A percentile compares a stretch with the other conserved stretches of the same genome.
Evolutionary conservation across 169 alveolate species (phyloP).

Genomic region (Cryptosporidium sp.): DNA sequence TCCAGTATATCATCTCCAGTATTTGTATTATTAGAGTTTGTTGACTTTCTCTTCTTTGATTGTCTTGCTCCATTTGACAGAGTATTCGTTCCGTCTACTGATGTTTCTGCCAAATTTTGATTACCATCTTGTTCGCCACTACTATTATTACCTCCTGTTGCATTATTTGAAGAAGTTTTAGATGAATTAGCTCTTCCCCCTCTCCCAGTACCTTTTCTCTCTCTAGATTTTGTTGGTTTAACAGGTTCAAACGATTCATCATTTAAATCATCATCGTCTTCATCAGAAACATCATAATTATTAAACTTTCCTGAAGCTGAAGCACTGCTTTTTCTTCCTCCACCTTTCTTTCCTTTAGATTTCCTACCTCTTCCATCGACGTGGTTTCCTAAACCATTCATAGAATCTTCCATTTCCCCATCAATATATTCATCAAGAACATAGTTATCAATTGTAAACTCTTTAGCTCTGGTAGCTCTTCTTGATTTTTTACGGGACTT

Average conservation of each 20-base stretch:
- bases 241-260: constrained; percentile 70
- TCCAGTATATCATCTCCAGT: constrained; percentile 14
- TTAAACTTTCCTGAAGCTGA: neutral
- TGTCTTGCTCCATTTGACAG: neutral
- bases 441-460: constrained; percentile 47
- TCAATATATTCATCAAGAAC: constrained; percentile 46
- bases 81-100: neutral
- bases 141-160: neutral
- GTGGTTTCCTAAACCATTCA: neutral
- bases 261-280: constrained; percentile 60
- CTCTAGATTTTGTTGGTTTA: constrained; percentile 1
- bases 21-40: constrained; percentile 6
- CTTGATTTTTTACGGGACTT: constrained; percentile 62
- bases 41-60: constrained; percentile 28
- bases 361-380: constrained; percentile 35
- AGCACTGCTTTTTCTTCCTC: constrained; percentile 3
- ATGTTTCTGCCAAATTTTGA: neutral
- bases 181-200: constrained; percentile 8
- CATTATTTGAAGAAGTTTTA: neutral
- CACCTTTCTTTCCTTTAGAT: constrained; percentile 29
- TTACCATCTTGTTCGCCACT: constrained; percentile 7
- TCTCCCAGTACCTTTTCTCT: constrained; percentile 13
- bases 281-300: constrained; percentile 11
- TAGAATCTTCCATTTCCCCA: constrained; percentile 18
- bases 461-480: constrained; percentile 68